Evolutionary conservation across 805 yeast species (phyloP), one percentile per base, ranked within the genome.

Genomic region (Candida hispaniensis): DNA sequence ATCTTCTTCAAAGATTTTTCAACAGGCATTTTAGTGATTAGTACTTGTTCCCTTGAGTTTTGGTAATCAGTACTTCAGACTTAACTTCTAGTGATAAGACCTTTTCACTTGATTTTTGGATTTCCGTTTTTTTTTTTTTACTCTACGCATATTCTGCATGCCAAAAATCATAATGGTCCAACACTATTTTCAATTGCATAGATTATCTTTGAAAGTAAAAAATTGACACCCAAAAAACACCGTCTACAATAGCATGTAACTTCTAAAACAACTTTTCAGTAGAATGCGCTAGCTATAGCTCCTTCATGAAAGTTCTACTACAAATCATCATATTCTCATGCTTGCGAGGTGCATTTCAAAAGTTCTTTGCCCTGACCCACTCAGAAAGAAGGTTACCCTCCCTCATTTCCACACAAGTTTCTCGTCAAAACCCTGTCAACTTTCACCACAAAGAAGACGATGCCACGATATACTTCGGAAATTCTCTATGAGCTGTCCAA

Each of bases 1-100:
- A 81, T 78, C 48, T 79, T 80, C 14, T 63, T 55, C 34, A 81
- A 61, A 42, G 72, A 72, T 49, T 79, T 80, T 11, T 73, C 77
- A 42, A 75, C 58, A 10, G 83, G 83, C 86, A 78, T 76, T 11
- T 20, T 26, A 38, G 16, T 32, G 17, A 9, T n/a, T 30, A 7
- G 26, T 15, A 19, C 8, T 19, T 9, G 8, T n/a, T 8, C 10
- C n/a, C 8, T 19, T 19, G n/a, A 9, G n/a, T 19, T 19, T 9
- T 19, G 22, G 22, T 19, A 9, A n/a, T 9, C n/a, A 9, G n/a
- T 8, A 19, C n/a, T 19, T 9, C 8, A 19, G n/a, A 19, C 10
- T 8, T 19, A 19, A 19, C 8, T 19, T 19, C 10, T 19, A 8
- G 22, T 9, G n/a, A n/a, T n/a, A n/a, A n/a, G n/a, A n/a, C n/a